Evolutionary conservation across 179 eudicot genomes (phyloP).

Genomic region (Patellifolia procumbens): DNA sequence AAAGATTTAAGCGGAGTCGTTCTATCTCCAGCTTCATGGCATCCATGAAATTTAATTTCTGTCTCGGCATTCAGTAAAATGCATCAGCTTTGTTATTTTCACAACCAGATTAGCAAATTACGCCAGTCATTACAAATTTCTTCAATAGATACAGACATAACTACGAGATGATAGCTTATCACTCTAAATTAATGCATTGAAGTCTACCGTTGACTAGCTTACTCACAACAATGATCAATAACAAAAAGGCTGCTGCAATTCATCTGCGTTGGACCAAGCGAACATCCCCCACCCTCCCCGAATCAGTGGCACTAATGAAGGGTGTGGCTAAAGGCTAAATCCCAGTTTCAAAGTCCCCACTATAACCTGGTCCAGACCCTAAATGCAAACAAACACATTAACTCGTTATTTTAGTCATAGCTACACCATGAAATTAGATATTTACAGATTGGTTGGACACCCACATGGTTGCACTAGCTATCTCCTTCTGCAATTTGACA

Average conservation of each 20-base stretch:
- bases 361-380: background rate
- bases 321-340: background rate
- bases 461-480: background rate
- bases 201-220: background rate
- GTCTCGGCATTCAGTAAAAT: constrained; percentile 47
- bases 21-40: constrained; percentile 94
- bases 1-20: constrained; percentile 69
- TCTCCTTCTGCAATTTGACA: background rate
- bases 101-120: background rate
- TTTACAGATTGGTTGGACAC: background rate
- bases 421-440: background rate
- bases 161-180: background rate
- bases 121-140: background rate
- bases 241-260: background rate
- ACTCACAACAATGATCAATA: background rate
- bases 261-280: background rate
- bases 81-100: constrained; percentile 5
- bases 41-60: constrained; percentile 64
- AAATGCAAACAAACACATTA: background rate
- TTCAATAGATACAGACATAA: background rate
- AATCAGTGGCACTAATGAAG: background rate
- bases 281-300: background rate
- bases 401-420: background rate
- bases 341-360: background rate
- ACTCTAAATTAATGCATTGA: background rate